Base-by-base conservation (phyloP, 106 monocot species). In the Vanilla planifolia region DNA sequence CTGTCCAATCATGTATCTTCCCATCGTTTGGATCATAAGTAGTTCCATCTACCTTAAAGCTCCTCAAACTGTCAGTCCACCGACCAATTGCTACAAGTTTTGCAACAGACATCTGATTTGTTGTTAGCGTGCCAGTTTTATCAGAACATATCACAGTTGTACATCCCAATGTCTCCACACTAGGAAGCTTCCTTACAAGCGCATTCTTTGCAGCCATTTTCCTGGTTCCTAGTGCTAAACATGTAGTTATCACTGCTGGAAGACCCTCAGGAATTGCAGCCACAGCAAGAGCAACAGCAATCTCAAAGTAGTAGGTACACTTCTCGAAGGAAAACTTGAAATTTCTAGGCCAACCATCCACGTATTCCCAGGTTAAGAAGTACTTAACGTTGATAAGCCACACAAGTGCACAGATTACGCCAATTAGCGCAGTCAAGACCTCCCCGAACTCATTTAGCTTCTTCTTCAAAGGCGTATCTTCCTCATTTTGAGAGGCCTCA, bases 91-190 rank as follows among this genome's bases (percentile, higher is more conserved):
- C 79, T 27, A 85, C 68, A 15, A 85, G 62, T 43, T 37, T 68
- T 15, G 68, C 68, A 1, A 63, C 84, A 0, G 84, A 85, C 84
- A 79, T 85, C 46, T 85, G 84, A 39, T 85, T 85, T 0, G 84
- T 85, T 8, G 84, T 85, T 21, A 85, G 48, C 5, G 84, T 84
- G 22, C 84, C 84, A 4, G 84, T 70, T 13, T 70, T 70, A 70
- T 70, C 70, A 7, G 70, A 70, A 21, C 70, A 70, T 43, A 70
- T 70, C 52, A 70, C 70, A 29, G 70, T 70, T 1, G 70, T 70
- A 19, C 69, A 69, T 8, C 69, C 69, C 69, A 85, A 52, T 50
- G 84, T 85, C 45, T 79, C 84, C 2, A 85, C 84, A 69, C 84
- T 85, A 1, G 84, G 79, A 26, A 85, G 75, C 64, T 79, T 85